phyloP scores from a whole-genome alignment of 306 rosid genomes.

The Mimosa bimucronata region DNA sequence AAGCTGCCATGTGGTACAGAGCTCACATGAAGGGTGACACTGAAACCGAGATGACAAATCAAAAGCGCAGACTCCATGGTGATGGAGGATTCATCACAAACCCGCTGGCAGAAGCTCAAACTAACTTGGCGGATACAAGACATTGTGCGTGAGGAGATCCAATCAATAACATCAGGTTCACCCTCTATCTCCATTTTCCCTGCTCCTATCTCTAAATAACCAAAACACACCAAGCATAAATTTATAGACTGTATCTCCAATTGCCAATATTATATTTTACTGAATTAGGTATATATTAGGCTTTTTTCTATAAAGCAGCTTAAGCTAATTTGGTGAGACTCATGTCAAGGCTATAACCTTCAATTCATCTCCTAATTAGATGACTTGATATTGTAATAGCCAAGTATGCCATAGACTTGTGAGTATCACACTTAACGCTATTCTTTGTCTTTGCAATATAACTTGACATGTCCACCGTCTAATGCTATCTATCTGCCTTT shows the following conservation, averaged over 20 bases:
- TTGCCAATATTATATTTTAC: too few species aligned
- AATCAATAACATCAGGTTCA: constrained; percentile 44
- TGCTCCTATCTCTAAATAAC: not conserved
- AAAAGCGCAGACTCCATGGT: constrained; percentile 50
- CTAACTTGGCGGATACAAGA: constrained; percentile 44
- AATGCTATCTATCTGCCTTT: constrained; percentile 7
- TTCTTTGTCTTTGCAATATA: too few species aligned
- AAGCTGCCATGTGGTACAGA: constrained; percentile 47
- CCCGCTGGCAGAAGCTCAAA: constrained; percentile 77
- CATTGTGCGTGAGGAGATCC: constrained; percentile 40
- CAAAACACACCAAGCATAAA: constrained; percentile 4
- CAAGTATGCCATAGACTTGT: too few species aligned
- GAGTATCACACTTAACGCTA: too few species aligned
- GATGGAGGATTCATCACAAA: constrained; percentile 82
- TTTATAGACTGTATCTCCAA: too few species aligned
- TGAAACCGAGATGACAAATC: constrained; percentile 52
- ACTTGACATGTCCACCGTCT: not conserved
- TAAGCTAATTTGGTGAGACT: too few species aligned
- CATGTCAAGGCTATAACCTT: too few species aligned
- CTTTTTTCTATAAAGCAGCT: too few species aligned
- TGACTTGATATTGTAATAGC: too few species aligned
- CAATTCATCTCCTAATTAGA: too few species aligned
- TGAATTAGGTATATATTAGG: too few species aligned
- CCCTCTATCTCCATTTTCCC: not conserved
- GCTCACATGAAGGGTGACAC: constrained; percentile 45